Conservation (phyloP, 148 eudicot species). For the Amaranthus cruentus region DNA sequence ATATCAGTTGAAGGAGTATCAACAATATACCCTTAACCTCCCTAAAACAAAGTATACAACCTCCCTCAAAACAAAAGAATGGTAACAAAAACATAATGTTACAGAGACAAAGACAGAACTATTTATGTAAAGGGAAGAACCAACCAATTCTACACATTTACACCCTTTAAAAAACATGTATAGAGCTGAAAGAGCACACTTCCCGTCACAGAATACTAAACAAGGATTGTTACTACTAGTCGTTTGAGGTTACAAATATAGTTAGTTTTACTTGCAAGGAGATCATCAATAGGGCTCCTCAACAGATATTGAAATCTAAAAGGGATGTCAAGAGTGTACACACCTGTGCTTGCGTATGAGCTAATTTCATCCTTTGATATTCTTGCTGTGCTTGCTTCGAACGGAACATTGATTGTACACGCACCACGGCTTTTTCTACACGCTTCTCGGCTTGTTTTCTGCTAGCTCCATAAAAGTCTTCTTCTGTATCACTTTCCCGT, state of each 20-base stretch:
- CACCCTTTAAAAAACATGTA: constrained; percentile 16
- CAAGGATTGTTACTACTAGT: not conserved
- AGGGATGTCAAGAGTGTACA: not conserved
- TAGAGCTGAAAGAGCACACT: not conserved
- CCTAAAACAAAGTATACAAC: not conserved
- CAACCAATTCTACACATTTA: constrained; percentile 11
- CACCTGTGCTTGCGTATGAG: constrained; percentile 45
- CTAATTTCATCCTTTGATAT: constrained; percentile 82
- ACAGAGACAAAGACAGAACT: not conserved
- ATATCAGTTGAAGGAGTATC: not conserved
- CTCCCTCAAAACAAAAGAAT: not conserved
- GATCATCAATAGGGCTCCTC: not conserved
- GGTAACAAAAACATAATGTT: not conserved
- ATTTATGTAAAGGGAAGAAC: not conserved
- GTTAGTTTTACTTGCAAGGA: not conserved
- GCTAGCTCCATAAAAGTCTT: constrained; percentile 81
- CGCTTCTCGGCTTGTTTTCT: constrained; percentile 91
- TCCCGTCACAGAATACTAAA: not conserved
- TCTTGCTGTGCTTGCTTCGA: constrained; percentile 86
- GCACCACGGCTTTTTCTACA: constrained; percentile 77
- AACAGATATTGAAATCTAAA: not conserved
- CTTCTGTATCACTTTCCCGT: constrained; percentile 52
- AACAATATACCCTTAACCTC: not conserved
- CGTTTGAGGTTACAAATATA: not conserved
- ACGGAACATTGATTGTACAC: constrained; percentile 94